Percentiles rank a stretch among this genome's conserved stretches.
These are phyloP conservation scores for Pleurotus giganteus DNA, from an alignment of 768 basidiomycete species.

Conservation along the genomic window DNA sequence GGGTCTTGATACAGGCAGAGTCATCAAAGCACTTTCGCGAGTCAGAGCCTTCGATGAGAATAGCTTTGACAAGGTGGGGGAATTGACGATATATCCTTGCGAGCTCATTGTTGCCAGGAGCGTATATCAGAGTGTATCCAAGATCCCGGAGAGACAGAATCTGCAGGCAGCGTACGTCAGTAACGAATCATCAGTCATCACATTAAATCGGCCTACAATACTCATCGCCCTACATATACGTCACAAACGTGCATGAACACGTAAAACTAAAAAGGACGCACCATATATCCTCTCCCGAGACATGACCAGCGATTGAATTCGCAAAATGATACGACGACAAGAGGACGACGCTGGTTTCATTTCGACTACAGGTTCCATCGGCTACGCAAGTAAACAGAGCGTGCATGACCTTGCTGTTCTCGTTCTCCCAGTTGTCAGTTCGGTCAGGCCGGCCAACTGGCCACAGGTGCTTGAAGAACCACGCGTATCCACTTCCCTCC, in stretches of 20 bases:
- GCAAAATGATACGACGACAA: constrained; percentile 26
- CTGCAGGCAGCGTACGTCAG: neutral
- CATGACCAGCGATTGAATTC: constrained; percentile 14
- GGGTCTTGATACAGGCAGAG: constrained; percentile 23
- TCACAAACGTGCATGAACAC: no score
- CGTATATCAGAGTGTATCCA: constrained; percentile 1
- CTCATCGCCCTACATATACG: neutral
- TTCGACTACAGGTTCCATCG: constrained; percentile 23
- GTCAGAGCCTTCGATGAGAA: constrained; percentile 6
- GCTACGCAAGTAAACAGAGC: constrained; percentile 23
- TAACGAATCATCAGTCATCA: neutral
- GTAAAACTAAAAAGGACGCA: constrained; percentile 9
- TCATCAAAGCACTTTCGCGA: neutral
- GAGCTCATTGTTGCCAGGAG: neutral
- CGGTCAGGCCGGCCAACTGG: neutral
- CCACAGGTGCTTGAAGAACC: neutral
- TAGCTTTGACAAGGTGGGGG: constrained; percentile 29
- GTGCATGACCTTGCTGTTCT: constrained; percentile 11
- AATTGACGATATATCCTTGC: constrained; percentile 15
- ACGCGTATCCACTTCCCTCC: no score
- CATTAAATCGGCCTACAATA: neutral
- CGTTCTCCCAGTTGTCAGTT: constrained; percentile 4
- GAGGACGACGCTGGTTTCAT: constrained; percentile 30
- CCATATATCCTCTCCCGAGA: constrained; percentile 32
- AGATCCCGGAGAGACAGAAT: neutral